These are phyloP conservation scores for Filosporella fistucella DNA, from an alignment of 495 filamentous ascomycete genomes.

Conservation along the genomic window DNA sequence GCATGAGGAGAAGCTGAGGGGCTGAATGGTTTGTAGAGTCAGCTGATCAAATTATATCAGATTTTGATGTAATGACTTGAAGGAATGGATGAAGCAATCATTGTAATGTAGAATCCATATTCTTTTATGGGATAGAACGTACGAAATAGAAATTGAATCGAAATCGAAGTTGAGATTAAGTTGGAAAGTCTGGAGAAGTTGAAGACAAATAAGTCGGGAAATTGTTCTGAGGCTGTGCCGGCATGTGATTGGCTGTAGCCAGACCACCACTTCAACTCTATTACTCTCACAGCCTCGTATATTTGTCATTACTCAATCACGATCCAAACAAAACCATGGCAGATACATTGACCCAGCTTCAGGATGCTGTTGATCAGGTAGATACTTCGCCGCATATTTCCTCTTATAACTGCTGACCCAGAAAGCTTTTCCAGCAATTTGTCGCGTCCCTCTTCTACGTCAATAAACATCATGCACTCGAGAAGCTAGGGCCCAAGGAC, in stretches of 20 bases:
- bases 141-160: too few relatives aligned
- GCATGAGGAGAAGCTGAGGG: not conserved
- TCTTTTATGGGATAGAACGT: too few relatives aligned
- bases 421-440: constrained; percentile 84
- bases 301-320: too few relatives aligned
- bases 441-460: constrained; percentile 81
- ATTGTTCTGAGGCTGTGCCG: not conserved
- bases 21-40: too few relatives aligned
- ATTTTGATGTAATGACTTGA: too few relatives aligned
- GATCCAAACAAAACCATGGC: constrained; percentile 52
- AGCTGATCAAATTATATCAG: too few relatives aligned
- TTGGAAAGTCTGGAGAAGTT: too few relatives aligned
- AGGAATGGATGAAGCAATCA: not conserved
- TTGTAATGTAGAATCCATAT: too few relatives aligned
- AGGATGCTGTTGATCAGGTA: constrained; percentile 92
- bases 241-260: constrained; percentile 11
- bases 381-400: constrained; percentile 4
- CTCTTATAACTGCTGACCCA: not conserved
- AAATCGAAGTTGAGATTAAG: too few relatives aligned
- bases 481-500: constrained; percentile 55
- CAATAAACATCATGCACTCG: constrained; percentile 73
- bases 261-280: not conserved
- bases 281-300: constrained; percentile 11
- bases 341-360: constrained; percentile 87
- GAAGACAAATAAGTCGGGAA: not conserved